Percentiles rank a stretch among this genome's conserved stretches.
phyloP scores from a whole-genome alignment of 2,329 filamentous ascomycete genomes.

The Aspergillus japonicus region DNA sequence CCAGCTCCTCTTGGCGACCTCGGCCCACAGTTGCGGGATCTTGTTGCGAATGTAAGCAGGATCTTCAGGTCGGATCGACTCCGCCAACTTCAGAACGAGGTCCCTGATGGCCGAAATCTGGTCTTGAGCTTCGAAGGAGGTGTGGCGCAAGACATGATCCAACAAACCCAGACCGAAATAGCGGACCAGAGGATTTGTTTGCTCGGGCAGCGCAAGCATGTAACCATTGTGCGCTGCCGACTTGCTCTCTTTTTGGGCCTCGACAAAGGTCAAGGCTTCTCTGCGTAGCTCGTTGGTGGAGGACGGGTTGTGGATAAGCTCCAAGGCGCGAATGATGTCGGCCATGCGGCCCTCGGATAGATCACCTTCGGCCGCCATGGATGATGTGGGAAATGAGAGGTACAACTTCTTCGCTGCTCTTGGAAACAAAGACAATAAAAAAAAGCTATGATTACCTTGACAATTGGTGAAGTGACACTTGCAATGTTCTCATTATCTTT shows the following conservation, averaged over 20 bases:
- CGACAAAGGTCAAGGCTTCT: slow-evolving; percentile 81
- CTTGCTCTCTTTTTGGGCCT: slow-evolving; percentile 74
- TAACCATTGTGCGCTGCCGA: slow-evolving; percentile 85
- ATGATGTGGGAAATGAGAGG: slow-evolving; percentile 1
- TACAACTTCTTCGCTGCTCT: background rate
- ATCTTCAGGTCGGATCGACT: slow-evolving; percentile 68
- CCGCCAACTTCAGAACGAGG: slow-evolving; percentile 78
- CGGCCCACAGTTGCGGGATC: slow-evolving; percentile 89
- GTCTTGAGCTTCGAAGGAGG: slow-evolving; percentile 67
- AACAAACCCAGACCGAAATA: slow-evolving; percentile 92
- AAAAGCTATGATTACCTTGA: slow-evolving; percentile 7
- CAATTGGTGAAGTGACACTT: slow-evolving; percentile 9
- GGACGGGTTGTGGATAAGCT: slow-evolving; percentile 79
- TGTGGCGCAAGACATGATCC: slow-evolving; percentile 84
- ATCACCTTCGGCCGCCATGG: slow-evolving; percentile 38
- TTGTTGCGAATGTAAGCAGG: slow-evolving; percentile 88
- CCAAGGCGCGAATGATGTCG: slow-evolving; percentile 75
- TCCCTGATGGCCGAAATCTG: slow-evolving; percentile 68
- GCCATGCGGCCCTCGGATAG: slow-evolving; percentile 39
- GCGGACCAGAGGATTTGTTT: slow-evolving; percentile 76
- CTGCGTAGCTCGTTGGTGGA: slow-evolving; percentile 79
- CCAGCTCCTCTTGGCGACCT: slow-evolving; percentile 91
- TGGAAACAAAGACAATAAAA: background rate
- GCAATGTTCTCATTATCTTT: slow-evolving; percentile 17
- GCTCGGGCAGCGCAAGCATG: slow-evolving; percentile 70